Evolutionary conservation across 2,329 filamentous ascomycete species (phyloP).

Genomic region (Talaromyces sp.): DNA sequence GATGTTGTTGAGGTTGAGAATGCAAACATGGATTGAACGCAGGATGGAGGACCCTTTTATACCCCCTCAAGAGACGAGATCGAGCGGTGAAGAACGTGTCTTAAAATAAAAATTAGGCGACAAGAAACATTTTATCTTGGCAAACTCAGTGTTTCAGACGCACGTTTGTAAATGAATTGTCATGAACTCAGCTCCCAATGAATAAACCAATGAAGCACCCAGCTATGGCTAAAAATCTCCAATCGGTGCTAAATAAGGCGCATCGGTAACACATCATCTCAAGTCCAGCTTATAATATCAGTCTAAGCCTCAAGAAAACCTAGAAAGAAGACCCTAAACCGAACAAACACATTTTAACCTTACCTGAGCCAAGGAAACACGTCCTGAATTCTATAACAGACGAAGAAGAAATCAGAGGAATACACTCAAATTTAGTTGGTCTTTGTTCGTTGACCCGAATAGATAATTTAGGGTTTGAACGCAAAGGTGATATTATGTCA

Average conservation of each 20-base stretch:
- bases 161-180: not conserved
- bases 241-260: not conserved
- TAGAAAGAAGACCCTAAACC: not conserved
- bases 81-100: not conserved
- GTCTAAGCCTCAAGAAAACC: not conserved
- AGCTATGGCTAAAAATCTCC: not conserved
- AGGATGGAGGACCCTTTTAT: not conserved
- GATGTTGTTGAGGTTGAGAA: not conserved
- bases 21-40: not conserved
- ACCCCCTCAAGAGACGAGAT: not conserved
- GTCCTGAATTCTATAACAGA: not conserved
- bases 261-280: not conserved
- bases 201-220: not conserved
- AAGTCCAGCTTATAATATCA: not conserved
- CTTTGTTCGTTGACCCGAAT: not conserved
- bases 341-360: not conserved
- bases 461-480: not conserved
- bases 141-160: not conserved
- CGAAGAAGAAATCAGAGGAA: not conserved
- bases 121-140: not conserved
- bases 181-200: not conserved
- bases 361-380: not conserved
- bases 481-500: not conserved
- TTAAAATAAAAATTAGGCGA: not conserved
- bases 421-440: too few species aligned